Conservation (phyloP, 495 filamentous ascomycete species). For the Schizothecium vesticola region DNA sequence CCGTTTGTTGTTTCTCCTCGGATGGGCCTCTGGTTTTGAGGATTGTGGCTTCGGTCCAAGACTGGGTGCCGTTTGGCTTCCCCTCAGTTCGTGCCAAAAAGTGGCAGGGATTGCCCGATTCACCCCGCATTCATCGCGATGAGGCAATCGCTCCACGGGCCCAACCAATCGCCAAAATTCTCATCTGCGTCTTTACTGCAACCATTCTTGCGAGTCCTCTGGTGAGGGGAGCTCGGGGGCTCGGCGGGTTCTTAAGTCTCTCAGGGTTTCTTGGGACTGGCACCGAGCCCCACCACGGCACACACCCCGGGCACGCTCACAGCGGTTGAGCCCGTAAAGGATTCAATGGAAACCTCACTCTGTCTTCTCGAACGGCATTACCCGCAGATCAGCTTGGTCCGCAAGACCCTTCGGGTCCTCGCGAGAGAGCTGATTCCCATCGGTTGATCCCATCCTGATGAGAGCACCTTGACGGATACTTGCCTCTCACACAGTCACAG, state of each 20-base stretch:
- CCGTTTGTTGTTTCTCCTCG: background rate
- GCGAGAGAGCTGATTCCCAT: background rate
- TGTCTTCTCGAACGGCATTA: background rate
- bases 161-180: too few species aligned
- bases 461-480: background rate
- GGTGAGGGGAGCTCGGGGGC: background rate
- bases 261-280: background rate
- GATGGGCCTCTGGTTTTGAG: background rate
- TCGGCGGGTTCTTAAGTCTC: background rate
- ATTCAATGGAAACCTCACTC: background rate
- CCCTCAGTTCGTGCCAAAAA: background rate
- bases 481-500: background rate
- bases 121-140: background rate
- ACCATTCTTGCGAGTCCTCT: too few species aligned
- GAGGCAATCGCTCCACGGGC: too few species aligned
- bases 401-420: background rate
- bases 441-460: background rate
- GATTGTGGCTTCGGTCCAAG: background rate
- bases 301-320: background rate
- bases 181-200: too few species aligned
- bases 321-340: background rate
- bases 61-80: background rate
- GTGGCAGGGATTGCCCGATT: too few species aligned
- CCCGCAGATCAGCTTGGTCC: background rate
- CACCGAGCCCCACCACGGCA: background rate